These are phyloP conservation scores for Ophiostoma tasmaniense DNA, from an alignment of 2,329 filamentous ascomycete genomes.

Conservation along the genomic window DNA sequence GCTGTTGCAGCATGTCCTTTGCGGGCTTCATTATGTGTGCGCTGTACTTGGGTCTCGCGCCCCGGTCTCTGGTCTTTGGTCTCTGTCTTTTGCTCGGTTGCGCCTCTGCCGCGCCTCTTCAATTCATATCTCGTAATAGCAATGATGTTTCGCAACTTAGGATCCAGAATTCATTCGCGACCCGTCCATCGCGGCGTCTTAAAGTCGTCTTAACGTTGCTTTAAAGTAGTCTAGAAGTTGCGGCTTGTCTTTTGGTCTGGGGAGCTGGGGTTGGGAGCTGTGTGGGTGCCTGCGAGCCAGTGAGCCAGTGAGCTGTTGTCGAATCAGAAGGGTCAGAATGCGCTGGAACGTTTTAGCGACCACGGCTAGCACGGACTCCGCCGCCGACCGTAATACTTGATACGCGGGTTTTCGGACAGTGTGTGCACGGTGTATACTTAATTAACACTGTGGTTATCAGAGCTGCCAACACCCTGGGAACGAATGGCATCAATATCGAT, in stretches of 20 bases:
- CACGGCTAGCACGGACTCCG: constrained; percentile 8
- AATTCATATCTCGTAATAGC: constrained; percentile 1
- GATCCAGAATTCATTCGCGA: not conserved
- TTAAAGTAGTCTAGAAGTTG: constrained; percentile 1
- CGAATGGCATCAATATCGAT: not conserved
- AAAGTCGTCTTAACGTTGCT: not conserved
- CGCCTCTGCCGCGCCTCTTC: not conserved
- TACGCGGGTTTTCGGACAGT: constrained; percentile 7
- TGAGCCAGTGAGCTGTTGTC: not conserved
- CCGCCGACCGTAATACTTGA: constrained; percentile 4
- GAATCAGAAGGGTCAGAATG: not conserved
- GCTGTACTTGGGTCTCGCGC: not conserved
- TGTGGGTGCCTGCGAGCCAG: not conserved
- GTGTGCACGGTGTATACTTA: not conserved
- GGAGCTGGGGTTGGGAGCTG: not conserved
- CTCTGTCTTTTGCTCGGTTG: not conserved
- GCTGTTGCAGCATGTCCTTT: not conserved
- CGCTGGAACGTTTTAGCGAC: not conserved
- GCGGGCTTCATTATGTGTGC: not conserved
- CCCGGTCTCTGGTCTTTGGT: not conserved
- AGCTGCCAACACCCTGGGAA: not conserved
- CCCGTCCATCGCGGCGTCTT: not conserved
- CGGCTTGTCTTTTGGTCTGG: not conserved
- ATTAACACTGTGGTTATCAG: constrained; percentile 7
- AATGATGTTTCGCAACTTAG: not conserved